A percentile compares a stretch with the other conserved stretches of the same genome.
Conservation (phyloP, 371 early-diverging fungal genomes). For the Lichtheimia hyalospora region DNA sequence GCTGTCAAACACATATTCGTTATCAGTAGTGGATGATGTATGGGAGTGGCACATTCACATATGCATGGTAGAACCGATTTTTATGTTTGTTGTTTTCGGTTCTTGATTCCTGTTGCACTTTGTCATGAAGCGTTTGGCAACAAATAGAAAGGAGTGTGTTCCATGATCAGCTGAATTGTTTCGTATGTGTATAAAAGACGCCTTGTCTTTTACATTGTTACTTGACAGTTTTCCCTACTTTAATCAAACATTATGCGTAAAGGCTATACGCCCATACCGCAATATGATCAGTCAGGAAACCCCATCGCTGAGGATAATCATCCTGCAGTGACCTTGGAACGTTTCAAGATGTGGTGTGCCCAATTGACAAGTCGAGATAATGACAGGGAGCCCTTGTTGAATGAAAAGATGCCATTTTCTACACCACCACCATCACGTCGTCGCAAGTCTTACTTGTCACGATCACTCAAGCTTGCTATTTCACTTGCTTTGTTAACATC, state of each 20-base stretch:
- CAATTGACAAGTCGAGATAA: background rate
- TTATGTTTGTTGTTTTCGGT: too few relatives aligned
- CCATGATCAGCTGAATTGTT: too few relatives aligned
- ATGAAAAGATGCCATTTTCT: background rate
- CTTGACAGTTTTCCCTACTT: too few relatives aligned
- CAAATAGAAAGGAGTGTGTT: too few relatives aligned
- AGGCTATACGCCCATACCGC: conserved; percentile 9
- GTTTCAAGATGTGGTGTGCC: conserved; percentile 5
- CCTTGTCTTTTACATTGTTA: too few relatives aligned
- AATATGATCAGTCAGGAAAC: background rate
- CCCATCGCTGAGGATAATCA: background rate
- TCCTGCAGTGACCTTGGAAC: conserved; percentile 2
- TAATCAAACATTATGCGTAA: conserved; percentile 2
- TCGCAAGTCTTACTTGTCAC: background rate
- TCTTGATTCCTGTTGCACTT: too few relatives aligned
- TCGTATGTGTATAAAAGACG: too few relatives aligned
- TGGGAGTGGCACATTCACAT: too few relatives aligned
- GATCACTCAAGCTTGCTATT: conserved; percentile 1
- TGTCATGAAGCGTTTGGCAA: too few relatives aligned
- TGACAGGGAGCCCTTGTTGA: background rate
- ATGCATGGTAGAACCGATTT: too few relatives aligned
- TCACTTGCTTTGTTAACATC: background rate
- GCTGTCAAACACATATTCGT: too few relatives aligned
- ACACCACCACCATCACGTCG: background rate
- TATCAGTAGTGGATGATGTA: too few relatives aligned